Percentiles rank a stretch among this genome's conserved stretches.
Evolutionary conservation across 1,139 yeast species (phyloP).

Genomic region (Debaryomyces nepalensis): DNA sequence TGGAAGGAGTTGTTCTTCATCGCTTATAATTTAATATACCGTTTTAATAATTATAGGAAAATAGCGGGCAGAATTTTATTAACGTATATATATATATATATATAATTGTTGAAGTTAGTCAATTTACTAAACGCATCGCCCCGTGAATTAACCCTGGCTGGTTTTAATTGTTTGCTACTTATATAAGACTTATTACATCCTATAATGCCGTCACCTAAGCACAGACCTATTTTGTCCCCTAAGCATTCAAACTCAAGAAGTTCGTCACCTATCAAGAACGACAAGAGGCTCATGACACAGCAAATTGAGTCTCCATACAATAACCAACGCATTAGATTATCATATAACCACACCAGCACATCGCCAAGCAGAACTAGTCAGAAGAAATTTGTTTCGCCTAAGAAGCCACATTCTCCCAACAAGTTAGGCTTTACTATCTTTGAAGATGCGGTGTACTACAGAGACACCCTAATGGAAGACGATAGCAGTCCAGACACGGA

Average conservation of each 20-base stretch:
- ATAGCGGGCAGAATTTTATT: not conserved
- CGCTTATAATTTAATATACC: constrained; percentile 5
- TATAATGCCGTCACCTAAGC: constrained; percentile 30
- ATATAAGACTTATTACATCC: not conserved
- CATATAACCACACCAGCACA: constrained; percentile 8
- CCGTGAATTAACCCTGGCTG: constrained; percentile 1
- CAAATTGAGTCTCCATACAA: constrained; percentile 15
- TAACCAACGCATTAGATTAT: constrained; percentile 13
- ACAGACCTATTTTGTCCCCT: constrained; percentile 39
- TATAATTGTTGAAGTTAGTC: not conserved
- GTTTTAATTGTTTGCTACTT: not conserved
- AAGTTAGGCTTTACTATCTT: constrained; percentile 39
- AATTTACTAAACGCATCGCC: not conserved
- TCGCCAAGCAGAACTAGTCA: constrained; percentile 13
- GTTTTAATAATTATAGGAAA: not conserved
- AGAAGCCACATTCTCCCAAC: constrained; percentile 18
- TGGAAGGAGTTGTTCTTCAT: constrained; percentile 10
- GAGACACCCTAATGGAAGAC: constrained; percentile 10
- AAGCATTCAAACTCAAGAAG: constrained; percentile 28
- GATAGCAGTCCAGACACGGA: constrained; percentile 1
- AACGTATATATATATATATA: constrained; percentile 3
- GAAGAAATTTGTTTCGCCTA: constrained; percentile 18
- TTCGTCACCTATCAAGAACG: constrained; percentile 20
- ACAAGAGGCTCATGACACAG: constrained; percentile 3
- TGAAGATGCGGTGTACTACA: constrained; percentile 33